Conservation (phyloP, 768 basidiomycete genomes). For the Panus rudis region DNA sequence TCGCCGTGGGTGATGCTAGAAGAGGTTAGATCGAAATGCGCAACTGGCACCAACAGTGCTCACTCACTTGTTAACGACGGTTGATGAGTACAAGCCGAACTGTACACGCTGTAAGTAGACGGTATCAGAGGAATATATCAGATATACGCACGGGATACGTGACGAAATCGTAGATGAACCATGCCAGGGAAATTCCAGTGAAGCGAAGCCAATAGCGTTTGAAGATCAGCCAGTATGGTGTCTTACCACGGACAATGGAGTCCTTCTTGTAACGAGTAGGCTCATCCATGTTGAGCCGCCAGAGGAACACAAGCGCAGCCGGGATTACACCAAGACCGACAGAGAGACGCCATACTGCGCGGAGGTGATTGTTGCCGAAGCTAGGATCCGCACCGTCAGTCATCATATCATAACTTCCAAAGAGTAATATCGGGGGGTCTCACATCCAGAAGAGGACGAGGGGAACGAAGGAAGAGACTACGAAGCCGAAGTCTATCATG, state of each 20-base stretch:
- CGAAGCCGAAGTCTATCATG: conserved; percentile 86
- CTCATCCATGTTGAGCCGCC: conserved; percentile 83
- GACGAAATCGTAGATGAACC: conserved; percentile 86
- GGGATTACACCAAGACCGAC: conserved; percentile 81
- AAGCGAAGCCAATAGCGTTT: conserved; percentile 77
- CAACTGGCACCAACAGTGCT: too few species aligned
- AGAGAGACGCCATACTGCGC: conserved; percentile 82
- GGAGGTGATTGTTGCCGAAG: conserved; percentile 72
- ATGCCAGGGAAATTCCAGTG: conserved; percentile 66
- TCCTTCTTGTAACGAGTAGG: conserved; percentile 67
- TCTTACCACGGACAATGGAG: conserved; percentile 67
- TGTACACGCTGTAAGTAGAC: conserved; percentile 19
- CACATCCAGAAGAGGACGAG: conserved; percentile 87
- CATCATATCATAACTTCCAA: neutral
- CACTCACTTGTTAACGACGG: conserved; percentile 57
- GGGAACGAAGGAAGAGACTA: conserved; percentile 73
- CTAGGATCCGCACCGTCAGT: conserved; percentile 26
- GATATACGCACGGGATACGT: conserved; percentile 54
- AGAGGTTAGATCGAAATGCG: conserved; percentile 1
- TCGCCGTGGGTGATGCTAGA: conserved; percentile 51
- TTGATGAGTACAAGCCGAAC: conserved; percentile 80
- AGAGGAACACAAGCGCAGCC: conserved; percentile 73
- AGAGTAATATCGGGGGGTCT: conserved; percentile 19
- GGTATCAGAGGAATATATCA: neutral
- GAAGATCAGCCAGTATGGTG: conserved; percentile 73